Base-by-base conservation (phyloP, 2,329 filamentous ascomycete genomes). In the Emergomyces pasteurianus region DNA sequence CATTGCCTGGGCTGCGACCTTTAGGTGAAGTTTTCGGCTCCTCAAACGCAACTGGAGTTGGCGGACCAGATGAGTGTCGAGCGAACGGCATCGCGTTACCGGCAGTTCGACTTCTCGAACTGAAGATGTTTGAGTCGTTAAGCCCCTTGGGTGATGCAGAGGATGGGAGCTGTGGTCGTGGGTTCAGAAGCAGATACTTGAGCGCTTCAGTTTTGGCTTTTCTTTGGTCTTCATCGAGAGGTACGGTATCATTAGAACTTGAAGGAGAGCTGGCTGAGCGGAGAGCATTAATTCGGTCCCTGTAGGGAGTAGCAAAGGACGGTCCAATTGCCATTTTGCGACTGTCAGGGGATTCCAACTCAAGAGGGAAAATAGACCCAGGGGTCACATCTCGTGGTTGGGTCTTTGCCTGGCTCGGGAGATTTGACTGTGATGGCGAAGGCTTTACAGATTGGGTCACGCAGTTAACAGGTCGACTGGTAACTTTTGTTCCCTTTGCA, bases 401-500 rank as follows among this genome's bases (percentile, higher is more conserved):
- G 52, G 74, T 76, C 53, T 73, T 72, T 54, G 75, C 74, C 58
- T 72, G 67, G 26, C 65, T 67, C 61, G 73, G 67, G 61, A 72
- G 67, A 64, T 74, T 71, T 62, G 72, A 68, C 63, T 69, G 71
- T 23, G 79, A 77, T n/a, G 83, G 82, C n/a, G 81, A 85, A 62
- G 81, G 79, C 4, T 80, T 77, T 10, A 75, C 73, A 8, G 74
- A 68, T 38, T 72, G 68, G 23, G 65, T 66, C 65, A 66, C 76
- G 61, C 68, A 75, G 66, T 67, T 80, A 64, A 79, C 78, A 58
- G 77, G 73, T 18, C 80, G 78, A 65, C 81, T 84, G 23, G 79
- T 79, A 62, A 81, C 89, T 63, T 74, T 73, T 26, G 76, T 73
- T 63, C 89, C 87, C 57, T 88, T 84, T 67, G 96, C 89, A 40